A percentile compares a stretch with the other conserved stretches of the same genome.
These are phyloP conservation scores for Arachis stenosperma DNA, from an alignment of 306 rosid genomes.

Conservation along the genomic window DNA sequence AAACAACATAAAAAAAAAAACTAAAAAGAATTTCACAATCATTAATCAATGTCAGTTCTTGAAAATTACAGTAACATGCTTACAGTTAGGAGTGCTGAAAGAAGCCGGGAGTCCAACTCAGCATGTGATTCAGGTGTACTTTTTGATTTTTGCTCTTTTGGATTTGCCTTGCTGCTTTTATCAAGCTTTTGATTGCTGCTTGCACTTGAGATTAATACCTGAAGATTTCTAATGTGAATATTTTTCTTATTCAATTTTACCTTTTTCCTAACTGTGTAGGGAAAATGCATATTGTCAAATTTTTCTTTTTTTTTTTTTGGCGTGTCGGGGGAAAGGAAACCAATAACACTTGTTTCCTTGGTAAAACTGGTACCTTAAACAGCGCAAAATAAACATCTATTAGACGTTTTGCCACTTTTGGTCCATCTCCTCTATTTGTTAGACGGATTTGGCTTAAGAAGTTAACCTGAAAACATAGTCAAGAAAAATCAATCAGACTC, in stretches of 20 bases:
- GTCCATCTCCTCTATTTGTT: conserved; percentile 81
- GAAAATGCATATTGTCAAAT: neutral
- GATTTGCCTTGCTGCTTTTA: conserved; percentile 50
- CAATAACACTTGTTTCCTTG: neutral
- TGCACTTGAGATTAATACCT: conserved; percentile 79
- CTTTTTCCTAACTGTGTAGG: conserved; percentile 2
- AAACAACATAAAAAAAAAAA: neutral
- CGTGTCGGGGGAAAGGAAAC: conserved; percentile 1
- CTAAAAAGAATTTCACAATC: conserved; percentile 8
- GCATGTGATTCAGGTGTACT: conserved; percentile 54
- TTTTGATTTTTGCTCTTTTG: conserved; percentile 45
- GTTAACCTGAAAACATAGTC: conserved; percentile 63
- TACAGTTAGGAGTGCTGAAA: conserved; percentile 84
- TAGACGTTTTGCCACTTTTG: conserved; percentile 90
- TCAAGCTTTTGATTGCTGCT: conserved; percentile 51
- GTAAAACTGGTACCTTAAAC: conserved; percentile 73
- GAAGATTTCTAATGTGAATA: conserved; percentile 38
- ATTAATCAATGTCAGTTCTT: neutral
- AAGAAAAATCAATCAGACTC: conserved; percentile 32
- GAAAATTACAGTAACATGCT: conserved; percentile 31
- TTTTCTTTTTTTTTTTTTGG: neutral
- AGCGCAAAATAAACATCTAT: conserved; percentile 89
- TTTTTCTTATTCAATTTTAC: neutral
- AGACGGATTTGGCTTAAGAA: conserved; percentile 92
- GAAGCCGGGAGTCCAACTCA: conserved; percentile 89